phyloP scores from a whole-genome alignment of 2,329 filamentous ascomycete genomes.

The Talaromyces islandicus region DNA sequence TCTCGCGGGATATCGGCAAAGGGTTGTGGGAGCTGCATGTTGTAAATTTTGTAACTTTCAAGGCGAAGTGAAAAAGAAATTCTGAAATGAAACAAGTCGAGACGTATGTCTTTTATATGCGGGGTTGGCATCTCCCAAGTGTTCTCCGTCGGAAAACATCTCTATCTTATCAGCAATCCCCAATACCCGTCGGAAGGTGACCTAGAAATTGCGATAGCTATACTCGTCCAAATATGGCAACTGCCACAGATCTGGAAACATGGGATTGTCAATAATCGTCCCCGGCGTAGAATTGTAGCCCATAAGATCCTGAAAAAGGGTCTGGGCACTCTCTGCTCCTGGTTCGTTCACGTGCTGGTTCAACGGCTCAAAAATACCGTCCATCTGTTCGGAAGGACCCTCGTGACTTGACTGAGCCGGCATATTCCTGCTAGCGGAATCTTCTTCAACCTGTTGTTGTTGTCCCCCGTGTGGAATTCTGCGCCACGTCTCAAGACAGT shows the following conservation, averaged over 20 bases:
- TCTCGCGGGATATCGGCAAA: constrained; percentile 59
- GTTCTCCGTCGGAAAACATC: background rate
- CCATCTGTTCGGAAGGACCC: background rate
- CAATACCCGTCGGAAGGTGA: background rate
- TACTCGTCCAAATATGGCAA: constrained; percentile 9
- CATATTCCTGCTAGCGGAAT: background rate
- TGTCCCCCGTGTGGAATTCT: background rate
- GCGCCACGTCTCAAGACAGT: constrained; percentile 4
- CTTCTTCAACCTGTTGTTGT: background rate
- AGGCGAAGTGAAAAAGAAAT: background rate
- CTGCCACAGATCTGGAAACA: constrained; percentile 6
- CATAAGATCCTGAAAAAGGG: background rate
- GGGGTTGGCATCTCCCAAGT: background rate
- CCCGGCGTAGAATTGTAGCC: background rate
- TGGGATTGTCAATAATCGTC: background rate
- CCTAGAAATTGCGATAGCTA: constrained; percentile 7
- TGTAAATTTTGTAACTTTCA: background rate
- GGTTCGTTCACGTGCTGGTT: background rate
- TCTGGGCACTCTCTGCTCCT: background rate
- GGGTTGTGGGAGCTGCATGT: constrained; percentile 48
- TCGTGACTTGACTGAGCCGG: background rate
- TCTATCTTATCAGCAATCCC: background rate
- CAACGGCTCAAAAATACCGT: background rate
- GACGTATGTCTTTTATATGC: background rate
- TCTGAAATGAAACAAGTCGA: background rate